Evolutionary conservation across 805 yeast species (phyloP), one percentile per base, ranked within the genome.

Genomic region (Citeromyces nyonsensis): DNA sequence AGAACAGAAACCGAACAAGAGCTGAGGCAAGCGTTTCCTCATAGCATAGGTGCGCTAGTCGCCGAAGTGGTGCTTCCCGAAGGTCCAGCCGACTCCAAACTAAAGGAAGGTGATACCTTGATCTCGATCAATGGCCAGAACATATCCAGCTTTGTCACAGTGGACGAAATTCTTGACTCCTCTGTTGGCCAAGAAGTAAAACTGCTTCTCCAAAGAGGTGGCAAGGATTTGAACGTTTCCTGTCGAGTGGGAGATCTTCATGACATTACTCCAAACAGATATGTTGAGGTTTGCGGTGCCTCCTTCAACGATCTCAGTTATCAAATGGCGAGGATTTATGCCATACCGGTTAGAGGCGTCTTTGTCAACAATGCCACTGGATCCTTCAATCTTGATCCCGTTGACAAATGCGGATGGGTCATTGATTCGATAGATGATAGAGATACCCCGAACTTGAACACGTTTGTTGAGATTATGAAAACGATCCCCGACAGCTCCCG

Each of bases 21-120:
- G 35, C 80, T 86, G 28, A 71, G 96, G 46, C 55, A 63, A 27
- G 46, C 53, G 31, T 81, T 78, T 48, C 94, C 95, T 4, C 67
- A 65, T 28, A 64, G 73, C 27, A 82, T 79, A 33, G 95, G 95
- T 13, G 56, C 85, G 39, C 59, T 85, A 15, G 94, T 85, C 2
- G 93, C 93, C 1, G 83, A 80, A 35, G 66, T 83, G 4, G 71
- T 84, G 1, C 55, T 85, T 28, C 93, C 93, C 3, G 72, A 75
- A 40, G 95, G 95, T 1, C 95, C 95, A 2, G 85, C 85, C 0
- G 77, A 75, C 46, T 66, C 63, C 1, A 50, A 61, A 27, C 66
- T 86, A 18, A 70, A 74, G 44, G 95, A 85, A 56, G 95, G 95
- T 35, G 96, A 86, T 49, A 72, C 80, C 27, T 57, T 86, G 38